phyloP scores from a whole-genome alignment of 1,139 yeast species.

The Sugiyamaella xylanicola region DNA sequence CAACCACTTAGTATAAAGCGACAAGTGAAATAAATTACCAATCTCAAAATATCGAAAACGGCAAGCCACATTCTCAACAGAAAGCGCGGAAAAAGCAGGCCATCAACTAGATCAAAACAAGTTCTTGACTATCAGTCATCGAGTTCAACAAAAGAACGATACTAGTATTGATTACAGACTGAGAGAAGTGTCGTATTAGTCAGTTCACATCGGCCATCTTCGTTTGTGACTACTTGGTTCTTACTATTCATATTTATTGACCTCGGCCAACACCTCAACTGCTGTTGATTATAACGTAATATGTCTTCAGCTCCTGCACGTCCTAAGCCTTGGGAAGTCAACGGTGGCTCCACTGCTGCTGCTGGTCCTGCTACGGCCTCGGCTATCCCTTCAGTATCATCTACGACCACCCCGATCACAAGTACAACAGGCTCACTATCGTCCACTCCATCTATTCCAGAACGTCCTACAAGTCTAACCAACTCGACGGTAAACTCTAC shows the following conservation, averaged over 20 bases:
- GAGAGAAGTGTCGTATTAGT: too few species aligned
- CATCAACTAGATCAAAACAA: too few species aligned
- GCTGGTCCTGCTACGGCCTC: constrained; percentile 35
- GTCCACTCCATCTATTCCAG: constrained; percentile 35
- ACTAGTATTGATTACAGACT: too few species aligned
- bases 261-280: neutral
- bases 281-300: neutral
- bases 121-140: too few species aligned
- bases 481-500: constrained; percentile 31
- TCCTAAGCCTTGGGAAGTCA: constrained; percentile 78
- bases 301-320: constrained; percentile 51
- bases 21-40: too few species aligned
- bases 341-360: constrained; percentile 40
- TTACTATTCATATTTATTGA: neutral
- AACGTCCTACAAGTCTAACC: constrained; percentile 35
- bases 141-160: too few species aligned
- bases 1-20: too few species aligned
- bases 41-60: too few species aligned
- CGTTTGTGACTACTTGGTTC: too few species aligned
- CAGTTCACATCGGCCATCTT: too few species aligned
- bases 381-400: constrained; percentile 14
- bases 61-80: too few species aligned
- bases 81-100: too few species aligned
- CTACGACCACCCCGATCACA: constrained; percentile 29
- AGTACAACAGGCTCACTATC: constrained; percentile 25